Percentiles rank a stretch among this genome's conserved stretches.
phyloP scores from a whole-genome alignment of 306 rosid species.

The Medicago arabica region DNA sequence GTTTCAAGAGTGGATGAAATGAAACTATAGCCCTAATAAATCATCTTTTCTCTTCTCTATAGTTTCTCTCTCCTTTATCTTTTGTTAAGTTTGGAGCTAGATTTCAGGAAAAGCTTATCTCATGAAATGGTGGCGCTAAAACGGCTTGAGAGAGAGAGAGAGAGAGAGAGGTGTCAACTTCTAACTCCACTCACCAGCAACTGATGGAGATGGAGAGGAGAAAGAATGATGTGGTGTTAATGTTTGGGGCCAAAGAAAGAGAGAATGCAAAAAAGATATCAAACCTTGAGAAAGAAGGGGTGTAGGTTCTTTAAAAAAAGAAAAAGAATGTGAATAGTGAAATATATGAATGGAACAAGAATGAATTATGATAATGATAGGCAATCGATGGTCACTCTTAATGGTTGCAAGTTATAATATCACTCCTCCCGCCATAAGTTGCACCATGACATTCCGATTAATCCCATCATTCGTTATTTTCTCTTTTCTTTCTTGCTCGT shows the following conservation, averaged over 20 bases:
- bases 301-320: background rate
- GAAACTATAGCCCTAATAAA: constrained; percentile 59
- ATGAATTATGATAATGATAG: constrained; percentile 47
- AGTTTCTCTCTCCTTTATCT: constrained; percentile 60
- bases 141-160: constrained; percentile 57
- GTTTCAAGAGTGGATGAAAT: constrained; percentile 34
- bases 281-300: constrained; percentile 44
- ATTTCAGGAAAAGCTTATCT: constrained; percentile 72
- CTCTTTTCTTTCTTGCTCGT: background rate
- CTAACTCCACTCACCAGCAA: constrained; percentile 75
- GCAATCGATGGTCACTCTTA: constrained; percentile 52
- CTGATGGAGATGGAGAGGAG: constrained; percentile 63
- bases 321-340: background rate
- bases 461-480: background rate
- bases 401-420: constrained; percentile 19
- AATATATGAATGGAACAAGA: constrained; percentile 27
- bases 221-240: constrained; percentile 38
- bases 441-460: background rate
- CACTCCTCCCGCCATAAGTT: constrained; percentile 5
- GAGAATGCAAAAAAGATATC: constrained; percentile 35
- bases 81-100: constrained; percentile 49
- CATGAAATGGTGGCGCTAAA: constrained; percentile 71
- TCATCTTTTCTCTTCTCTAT: constrained; percentile 26
- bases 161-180: constrained; percentile 48
- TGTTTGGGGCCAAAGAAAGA: constrained; percentile 40